Conservation (phyloP, 2,329 filamentous ascomycete species). For the Scedosporium aurantiacum region DNA sequence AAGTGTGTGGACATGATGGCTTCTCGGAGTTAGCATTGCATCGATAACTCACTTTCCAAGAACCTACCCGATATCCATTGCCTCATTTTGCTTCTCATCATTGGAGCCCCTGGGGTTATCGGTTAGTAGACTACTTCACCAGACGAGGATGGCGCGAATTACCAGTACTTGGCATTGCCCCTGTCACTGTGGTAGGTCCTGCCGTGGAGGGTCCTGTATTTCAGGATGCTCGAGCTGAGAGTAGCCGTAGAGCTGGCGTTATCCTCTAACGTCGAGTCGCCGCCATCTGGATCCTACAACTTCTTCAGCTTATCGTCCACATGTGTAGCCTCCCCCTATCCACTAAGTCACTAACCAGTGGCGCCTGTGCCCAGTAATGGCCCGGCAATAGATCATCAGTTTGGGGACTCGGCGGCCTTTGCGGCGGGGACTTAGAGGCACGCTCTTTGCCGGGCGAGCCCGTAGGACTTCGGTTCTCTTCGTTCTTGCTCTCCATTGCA, state of each 20-base stretch:
- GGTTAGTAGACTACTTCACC: background rate
- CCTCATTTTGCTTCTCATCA: conserved; percentile 10
- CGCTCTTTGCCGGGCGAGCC: background rate
- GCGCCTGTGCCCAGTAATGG: background rate
- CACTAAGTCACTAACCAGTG: background rate
- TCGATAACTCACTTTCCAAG: background rate
- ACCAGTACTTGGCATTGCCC: conserved; percentile 19
- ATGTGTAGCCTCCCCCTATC: background rate
- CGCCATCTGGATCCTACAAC: background rate
- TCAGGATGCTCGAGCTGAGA: conserved; percentile 18
- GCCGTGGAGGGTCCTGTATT: conserved; percentile 20
- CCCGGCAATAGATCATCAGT: background rate
- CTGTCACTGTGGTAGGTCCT: conserved; percentile 20
- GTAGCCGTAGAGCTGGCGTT: conserved; percentile 16
- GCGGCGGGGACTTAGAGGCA: background rate
- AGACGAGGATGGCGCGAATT: background rate
- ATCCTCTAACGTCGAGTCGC: background rate
- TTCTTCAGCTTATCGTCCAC: background rate
- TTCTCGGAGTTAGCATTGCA: background rate
- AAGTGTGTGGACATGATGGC: conserved; percentile 14
- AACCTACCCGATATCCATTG: conserved; percentile 13
- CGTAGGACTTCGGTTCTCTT: background rate
- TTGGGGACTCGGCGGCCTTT: background rate
- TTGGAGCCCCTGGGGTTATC: conserved; percentile 7
- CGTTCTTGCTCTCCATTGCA: background rate